Conservation (phyloP, 495 filamentous ascomycete species). For the Tuber melanosporum region DNA sequence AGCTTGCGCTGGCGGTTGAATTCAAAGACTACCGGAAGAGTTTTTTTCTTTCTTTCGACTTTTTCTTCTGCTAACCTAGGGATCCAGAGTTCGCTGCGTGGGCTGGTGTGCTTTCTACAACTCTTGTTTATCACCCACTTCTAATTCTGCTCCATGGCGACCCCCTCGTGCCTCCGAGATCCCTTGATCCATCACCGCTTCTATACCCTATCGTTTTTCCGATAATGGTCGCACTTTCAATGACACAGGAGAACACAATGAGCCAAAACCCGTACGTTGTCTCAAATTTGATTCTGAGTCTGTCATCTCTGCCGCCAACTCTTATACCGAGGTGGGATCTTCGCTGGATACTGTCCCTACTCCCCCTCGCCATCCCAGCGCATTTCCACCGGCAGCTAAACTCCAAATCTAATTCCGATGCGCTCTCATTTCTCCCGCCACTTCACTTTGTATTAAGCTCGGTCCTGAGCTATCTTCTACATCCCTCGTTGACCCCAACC, state of each 20-base stretch:
- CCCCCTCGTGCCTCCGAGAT: slow-evolving; percentile 32
- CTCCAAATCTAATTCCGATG: slow-evolving; percentile 14
- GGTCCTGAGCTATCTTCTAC: slow-evolving; percentile 71
- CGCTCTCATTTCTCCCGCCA: slow-evolving; percentile 26
- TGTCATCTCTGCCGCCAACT: slow-evolving; percentile 67
- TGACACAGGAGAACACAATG: slow-evolving; percentile 53
- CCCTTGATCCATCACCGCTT: slow-evolving; percentile 85
- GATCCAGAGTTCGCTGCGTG: slow-evolving; percentile 27
- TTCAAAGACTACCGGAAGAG: background rate
- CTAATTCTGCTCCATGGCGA: slow-evolving; percentile 25
- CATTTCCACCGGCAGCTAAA: slow-evolving; percentile 34
- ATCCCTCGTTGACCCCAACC: slow-evolving; percentile 73
- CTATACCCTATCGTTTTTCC: slow-evolving; percentile 78
- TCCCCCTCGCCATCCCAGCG: slow-evolving; percentile 59
- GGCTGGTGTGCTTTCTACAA: slow-evolving; percentile 15
- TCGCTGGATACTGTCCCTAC: slow-evolving; percentile 64
- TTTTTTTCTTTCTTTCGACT: background rate
- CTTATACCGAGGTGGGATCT: slow-evolving; percentile 58
- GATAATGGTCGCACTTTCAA: slow-evolving; percentile 66
- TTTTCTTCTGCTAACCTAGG: background rate
- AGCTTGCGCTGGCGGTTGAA: background rate
- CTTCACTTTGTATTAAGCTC: slow-evolving; percentile 47
- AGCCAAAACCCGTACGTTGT: slow-evolving; percentile 50
- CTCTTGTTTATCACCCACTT: slow-evolving; percentile 31
- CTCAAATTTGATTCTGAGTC: slow-evolving; percentile 71